phyloP scores from a whole-genome alignment of 2,329 filamentous ascomycete genomes.

The Massarina eburnea region DNA sequence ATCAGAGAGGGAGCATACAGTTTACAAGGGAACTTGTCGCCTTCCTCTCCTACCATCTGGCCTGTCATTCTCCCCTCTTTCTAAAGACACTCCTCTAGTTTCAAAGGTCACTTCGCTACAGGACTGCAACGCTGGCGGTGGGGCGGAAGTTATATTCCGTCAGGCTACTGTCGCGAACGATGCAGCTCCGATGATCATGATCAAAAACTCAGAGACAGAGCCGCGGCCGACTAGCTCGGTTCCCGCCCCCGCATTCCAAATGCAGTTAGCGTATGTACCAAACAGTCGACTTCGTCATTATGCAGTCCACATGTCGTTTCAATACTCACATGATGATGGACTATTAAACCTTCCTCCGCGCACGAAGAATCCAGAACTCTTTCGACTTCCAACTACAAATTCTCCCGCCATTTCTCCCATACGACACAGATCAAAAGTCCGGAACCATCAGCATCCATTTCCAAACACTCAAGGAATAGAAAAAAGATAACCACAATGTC shows the following conservation, averaged over 20 bases:
- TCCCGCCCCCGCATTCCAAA: slow-evolving; percentile 7
- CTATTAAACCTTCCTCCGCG: background rate
- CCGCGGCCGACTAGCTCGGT: background rate
- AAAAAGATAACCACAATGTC: slow-evolving; percentile 19
- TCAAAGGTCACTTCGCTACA: too few relatives aligned
- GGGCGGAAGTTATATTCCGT: too few relatives aligned
- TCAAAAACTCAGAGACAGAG: background rate
- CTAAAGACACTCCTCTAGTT: too few relatives aligned
- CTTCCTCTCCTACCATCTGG: slow-evolving; percentile 13
- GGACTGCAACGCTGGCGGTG: too few relatives aligned
- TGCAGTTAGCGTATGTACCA: background rate
- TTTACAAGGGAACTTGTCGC: slow-evolving; percentile 41
- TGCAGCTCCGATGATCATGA: background rate
- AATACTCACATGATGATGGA: slow-evolving; percentile 4
- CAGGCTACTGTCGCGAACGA: background rate
- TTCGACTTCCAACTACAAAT: too few relatives aligned
- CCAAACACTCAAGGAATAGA: background rate
- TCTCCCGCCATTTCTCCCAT: background rate
- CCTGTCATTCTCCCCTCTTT: slow-evolving; percentile 14
- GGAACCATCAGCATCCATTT: background rate
- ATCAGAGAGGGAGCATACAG: slow-evolving; percentile 37
- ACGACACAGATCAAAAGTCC: background rate
- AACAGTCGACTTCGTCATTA: slow-evolving; percentile 5
- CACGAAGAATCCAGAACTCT: too few relatives aligned
- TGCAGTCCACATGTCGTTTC: slow-evolving; percentile 7